phyloP scores from a whole-genome alignment of 1,139 yeast genomes.

The Blastobotrys petasosporus region DNA sequence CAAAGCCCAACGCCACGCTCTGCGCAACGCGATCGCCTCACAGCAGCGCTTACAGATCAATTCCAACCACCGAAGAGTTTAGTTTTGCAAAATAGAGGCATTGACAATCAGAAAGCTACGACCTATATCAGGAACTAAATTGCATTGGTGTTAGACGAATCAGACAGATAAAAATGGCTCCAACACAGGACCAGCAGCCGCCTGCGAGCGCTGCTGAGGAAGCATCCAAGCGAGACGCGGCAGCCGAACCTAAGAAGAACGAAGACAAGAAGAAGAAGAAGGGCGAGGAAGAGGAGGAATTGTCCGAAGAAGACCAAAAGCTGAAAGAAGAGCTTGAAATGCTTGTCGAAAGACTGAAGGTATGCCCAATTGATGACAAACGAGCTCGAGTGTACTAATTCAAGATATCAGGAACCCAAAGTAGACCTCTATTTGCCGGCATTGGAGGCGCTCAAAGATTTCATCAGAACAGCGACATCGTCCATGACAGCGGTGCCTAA shows the following conservation, averaged over 20 bases:
- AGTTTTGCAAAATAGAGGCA: background rate
- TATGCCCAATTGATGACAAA: constrained; percentile 8
- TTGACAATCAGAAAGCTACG: background rate
- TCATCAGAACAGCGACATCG: constrained; percentile 87
- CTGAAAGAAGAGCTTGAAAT: constrained; percentile 81
- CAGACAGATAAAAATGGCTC: constrained; percentile 3
- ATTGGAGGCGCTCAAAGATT: constrained; percentile 62
- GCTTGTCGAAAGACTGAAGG: constrained; percentile 69
- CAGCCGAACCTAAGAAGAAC: constrained; percentile 9
- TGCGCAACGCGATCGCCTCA: too few species aligned
- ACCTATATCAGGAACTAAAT: background rate
- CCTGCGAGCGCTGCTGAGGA: constrained; percentile 1
- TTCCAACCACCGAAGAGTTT: background rate
- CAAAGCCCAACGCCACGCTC: too few species aligned
- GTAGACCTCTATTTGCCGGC: constrained; percentile 50
- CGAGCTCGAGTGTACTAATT: background rate
- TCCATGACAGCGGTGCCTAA: constrained; percentile 99
- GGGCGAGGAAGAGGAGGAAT: constrained; percentile 58
- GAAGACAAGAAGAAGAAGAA: constrained; percentile 28
- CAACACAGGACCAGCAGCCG: constrained; percentile 2
- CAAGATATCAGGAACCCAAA: constrained; percentile 37
- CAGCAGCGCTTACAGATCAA: too few species aligned
- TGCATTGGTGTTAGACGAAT: too few species aligned
- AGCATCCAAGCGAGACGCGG: background rate
- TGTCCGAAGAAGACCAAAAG: constrained; percentile 89